Evolutionary conservation across 208 protist species (phyloP), one percentile per base, ranked within the genome.

Genomic region (Trypanosoma mega): DNA sequence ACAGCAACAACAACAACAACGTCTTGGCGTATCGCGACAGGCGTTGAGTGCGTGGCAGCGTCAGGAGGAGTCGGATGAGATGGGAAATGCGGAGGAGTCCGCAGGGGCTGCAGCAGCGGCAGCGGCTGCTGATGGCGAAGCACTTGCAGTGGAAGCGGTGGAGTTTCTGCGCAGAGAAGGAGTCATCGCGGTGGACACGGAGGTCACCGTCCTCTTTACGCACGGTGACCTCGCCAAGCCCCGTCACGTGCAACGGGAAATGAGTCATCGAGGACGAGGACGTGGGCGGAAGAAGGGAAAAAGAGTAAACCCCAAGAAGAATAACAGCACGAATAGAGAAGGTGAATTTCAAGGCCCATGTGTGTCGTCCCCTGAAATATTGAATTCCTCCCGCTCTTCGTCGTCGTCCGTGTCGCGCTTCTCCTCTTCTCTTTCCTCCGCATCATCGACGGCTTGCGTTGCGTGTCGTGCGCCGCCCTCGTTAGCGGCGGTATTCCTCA

Each of bases 111-210:
- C 20, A 30, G 11, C 34, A 62, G 34, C 50, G 24, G 33, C 8
- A 46, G 27, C n/a, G n/a, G 47, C 23, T 8, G 63, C 76, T 4
- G 78, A 78, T 7, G 24, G 75, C 2, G 78, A 82, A 43, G 74
- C 78, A 45, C 58, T 90, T 3, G 82, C 73, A 37, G 62, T 85
- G 41, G 86, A 88, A 41, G 70, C 85, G 9, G 80, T 93, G 14
- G 86, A 90, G 62, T 87, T 88, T 58, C 68, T 93, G 50, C 76
- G 72, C 12, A n/a, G 75, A 7, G 60, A 70, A 18, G 80, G 74
- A 9, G 80, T 59, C 7, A 54, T 93, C 23, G 65, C 50, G 11
- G 67, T 93, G 1, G 76, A 87, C 30, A 65, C 68, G 36, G 78
- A 76, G 27, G 63, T 93, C 29, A 72, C 45, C 45, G 50, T 93